These are phyloP conservation scores for Cercospora berteroae DNA, from an alignment of 2,329 filamentous ascomycete genomes.

Conservation along the genomic window DNA sequence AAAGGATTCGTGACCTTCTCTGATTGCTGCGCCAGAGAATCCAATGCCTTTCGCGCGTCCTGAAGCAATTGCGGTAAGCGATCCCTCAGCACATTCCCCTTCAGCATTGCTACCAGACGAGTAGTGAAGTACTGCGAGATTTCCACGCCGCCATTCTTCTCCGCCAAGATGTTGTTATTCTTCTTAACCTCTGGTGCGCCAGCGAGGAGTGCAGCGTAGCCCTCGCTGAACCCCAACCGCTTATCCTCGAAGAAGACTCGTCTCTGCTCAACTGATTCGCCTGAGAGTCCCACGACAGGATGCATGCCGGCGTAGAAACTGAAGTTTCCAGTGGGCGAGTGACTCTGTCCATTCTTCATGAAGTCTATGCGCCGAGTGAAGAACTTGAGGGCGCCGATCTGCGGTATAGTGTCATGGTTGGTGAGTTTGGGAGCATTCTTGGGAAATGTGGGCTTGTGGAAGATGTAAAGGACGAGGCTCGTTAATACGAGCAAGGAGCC, in stretches of 20 bases:
- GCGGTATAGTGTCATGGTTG: constrained; percentile 36
- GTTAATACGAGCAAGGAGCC: constrained; percentile 18
- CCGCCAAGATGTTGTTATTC: constrained; percentile 18
- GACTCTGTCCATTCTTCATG: constrained; percentile 36
- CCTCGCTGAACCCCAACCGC: constrained; percentile 46
- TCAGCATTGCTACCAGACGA: constrained; percentile 32
- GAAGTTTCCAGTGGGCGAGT: constrained; percentile 46
- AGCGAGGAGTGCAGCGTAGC: constrained; percentile 38
- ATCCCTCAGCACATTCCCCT: constrained; percentile 28
- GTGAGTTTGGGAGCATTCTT: constrained; percentile 29
- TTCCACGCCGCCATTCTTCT: constrained; percentile 21
- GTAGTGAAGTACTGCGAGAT: constrained; percentile 30
- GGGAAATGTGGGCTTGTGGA: constrained; percentile 26
- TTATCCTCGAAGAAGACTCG: constrained; percentile 49
- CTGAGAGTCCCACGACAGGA: constrained; percentile 48
- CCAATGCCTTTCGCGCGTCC: constrained; percentile 44
- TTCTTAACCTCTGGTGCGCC: constrained; percentile 37
- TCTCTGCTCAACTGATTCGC: constrained; percentile 42
- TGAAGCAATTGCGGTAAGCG: constrained; percentile 45
- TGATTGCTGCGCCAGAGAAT: constrained; percentile 38
- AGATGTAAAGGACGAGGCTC: constrained; percentile 25
- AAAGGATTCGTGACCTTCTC: constrained; percentile 53
- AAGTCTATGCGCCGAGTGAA: constrained; percentile 51
- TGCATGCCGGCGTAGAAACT: constrained; percentile 51
- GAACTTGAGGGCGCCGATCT: constrained; percentile 48